phyloP scores from a whole-genome alignment of 176 grass and related monocot species.

The Tillandsia fasciculata region DNA sequence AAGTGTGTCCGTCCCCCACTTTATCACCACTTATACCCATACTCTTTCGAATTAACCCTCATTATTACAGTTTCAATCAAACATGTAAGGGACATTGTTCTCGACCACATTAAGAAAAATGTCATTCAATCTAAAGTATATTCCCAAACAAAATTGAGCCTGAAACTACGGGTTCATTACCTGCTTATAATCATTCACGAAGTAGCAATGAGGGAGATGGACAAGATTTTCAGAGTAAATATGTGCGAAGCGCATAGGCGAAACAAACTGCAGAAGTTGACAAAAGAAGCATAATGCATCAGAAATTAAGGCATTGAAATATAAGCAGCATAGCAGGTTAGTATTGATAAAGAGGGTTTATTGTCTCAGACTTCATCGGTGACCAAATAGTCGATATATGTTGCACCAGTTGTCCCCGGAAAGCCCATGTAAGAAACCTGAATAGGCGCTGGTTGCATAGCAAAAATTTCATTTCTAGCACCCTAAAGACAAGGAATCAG shows the following conservation, averaged over 20 bases:
- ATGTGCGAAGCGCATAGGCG: constrained; percentile 49
- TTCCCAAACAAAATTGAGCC: no score
- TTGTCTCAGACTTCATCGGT: constrained; percentile 57
- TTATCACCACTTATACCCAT: no score
- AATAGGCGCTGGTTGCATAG: constrained; percentile 63
- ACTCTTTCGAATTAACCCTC: no score
- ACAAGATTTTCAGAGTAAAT: constrained; percentile 90
- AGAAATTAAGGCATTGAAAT: not conserved
- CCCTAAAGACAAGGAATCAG: constrained; percentile 37
- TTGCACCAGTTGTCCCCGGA: constrained; percentile 73
- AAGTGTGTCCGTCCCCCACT: no score
- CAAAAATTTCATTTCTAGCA: constrained; percentile 88
- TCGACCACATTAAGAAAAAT: no score
- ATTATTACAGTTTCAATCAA: no score
- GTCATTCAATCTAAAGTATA: no score
- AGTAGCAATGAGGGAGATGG: constrained; percentile 84
- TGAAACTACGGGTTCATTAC: constrained; percentile 6
- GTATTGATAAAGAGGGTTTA: constrained; percentile 4
- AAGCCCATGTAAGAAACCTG: constrained; percentile 95
- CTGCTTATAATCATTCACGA: constrained; percentile 90
- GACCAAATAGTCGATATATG: constrained; percentile 79
- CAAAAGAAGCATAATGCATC: not conserved
- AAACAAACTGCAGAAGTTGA: constrained; percentile 66
- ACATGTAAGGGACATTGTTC: no score
- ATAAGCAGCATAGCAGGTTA: not conserved